phyloP scores from a whole-genome alignment of 306 rosid genomes.

The Dalbergia cochinchinensis region DNA sequence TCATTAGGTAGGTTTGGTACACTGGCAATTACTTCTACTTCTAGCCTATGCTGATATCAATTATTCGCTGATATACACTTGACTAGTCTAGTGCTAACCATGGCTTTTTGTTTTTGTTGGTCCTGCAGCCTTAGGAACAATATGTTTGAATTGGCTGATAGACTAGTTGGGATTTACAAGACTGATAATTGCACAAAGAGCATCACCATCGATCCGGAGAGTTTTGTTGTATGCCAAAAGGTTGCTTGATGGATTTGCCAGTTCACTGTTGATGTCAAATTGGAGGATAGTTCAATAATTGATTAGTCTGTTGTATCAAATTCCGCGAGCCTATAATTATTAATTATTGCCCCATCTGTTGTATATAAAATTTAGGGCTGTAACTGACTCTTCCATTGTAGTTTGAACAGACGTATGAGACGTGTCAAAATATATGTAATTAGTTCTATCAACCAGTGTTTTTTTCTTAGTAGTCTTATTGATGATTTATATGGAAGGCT shows the following conservation, averaged over 20 bases:
- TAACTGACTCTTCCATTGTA: slow-evolving; percentile 14
- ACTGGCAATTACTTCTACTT: slow-evolving; percentile 1
- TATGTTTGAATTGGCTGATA: slow-evolving; percentile 97
- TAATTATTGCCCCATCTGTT: slow-evolving; percentile 8
- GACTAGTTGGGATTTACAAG: slow-evolving; percentile 93
- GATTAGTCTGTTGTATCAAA: slow-evolving; percentile 10
- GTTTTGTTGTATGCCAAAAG: slow-evolving; percentile 77
- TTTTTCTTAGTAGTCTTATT: neutral
- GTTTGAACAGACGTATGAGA: neutral
- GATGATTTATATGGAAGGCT: neutral
- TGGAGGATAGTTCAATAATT: slow-evolving; percentile 26
- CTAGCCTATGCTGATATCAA: neutral
- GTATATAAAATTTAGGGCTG: slow-evolving; percentile 35
- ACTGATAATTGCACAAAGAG: slow-evolving; percentile 97
- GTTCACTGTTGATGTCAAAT: slow-evolving; percentile 16
- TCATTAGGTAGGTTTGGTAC: slow-evolving; percentile 72
- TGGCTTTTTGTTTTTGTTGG: slow-evolving; percentile 13
- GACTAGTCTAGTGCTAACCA: neutral
- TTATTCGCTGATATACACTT: neutral
- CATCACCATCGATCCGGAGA: slow-evolving; percentile 83
- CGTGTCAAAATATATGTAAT: slow-evolving; percentile 14
- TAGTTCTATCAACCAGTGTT: slow-evolving; percentile 7
- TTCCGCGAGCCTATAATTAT: slow-evolving; percentile 39
- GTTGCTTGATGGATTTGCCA: slow-evolving; percentile 59
- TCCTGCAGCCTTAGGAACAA: slow-evolving; percentile 86